Percentiles rank a stretch among this genome's conserved stretches.
These are phyloP conservation scores for Globisporangium parvum DNA, from an alignment of 352 stramenopile species.

Conservation along the genomic window DNA sequence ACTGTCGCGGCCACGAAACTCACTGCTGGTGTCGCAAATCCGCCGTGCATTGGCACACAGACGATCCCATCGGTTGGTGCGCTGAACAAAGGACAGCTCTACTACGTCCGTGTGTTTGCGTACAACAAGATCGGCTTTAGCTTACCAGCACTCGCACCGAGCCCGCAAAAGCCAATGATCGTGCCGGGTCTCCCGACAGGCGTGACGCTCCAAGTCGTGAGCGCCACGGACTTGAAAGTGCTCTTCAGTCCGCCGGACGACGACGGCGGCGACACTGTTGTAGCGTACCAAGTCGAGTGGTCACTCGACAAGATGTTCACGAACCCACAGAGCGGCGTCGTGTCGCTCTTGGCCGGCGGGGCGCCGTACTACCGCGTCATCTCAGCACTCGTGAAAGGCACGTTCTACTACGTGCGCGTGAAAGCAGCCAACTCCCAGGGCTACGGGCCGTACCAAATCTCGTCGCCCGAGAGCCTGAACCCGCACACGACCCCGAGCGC, in stretches of 20 bases:
- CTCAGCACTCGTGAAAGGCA: conserved; percentile 52
- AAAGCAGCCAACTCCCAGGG: conserved; percentile 66
- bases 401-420: conserved; percentile 70
- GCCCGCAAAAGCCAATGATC: conserved; percentile 75
- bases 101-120: conserved; percentile 91
- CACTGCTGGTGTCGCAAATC: conserved; percentile 64
- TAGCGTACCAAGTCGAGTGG: conserved; percentile 93
- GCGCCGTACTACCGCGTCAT: conserved; percentile 57
- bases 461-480: conserved; percentile 87
- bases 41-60: conserved; percentile 68
- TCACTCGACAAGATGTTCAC: conserved; percentile 71
- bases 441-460: conserved; percentile 73
- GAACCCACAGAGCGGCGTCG: conserved; percentile 23
- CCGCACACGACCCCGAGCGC: conserved; percentile 88
- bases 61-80: conserved; percentile 60
- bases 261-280: conserved; percentile 83
- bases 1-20: conserved; percentile 50
- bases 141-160: conserved; percentile 38
- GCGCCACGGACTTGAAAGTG: conserved; percentile 84
- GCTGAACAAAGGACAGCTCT: conserved; percentile 88
- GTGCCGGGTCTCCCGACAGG: conserved; percentile 62
- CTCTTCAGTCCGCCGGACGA: conserved; percentile 85
- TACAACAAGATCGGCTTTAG: conserved; percentile 95
- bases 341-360: conserved; percentile 50
- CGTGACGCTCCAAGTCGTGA: conserved; percentile 60